Evolutionary conservation across 768 basidiomycete genomes (phyloP).

Genomic region (Porpolomopsis calyptriformis): DNA sequence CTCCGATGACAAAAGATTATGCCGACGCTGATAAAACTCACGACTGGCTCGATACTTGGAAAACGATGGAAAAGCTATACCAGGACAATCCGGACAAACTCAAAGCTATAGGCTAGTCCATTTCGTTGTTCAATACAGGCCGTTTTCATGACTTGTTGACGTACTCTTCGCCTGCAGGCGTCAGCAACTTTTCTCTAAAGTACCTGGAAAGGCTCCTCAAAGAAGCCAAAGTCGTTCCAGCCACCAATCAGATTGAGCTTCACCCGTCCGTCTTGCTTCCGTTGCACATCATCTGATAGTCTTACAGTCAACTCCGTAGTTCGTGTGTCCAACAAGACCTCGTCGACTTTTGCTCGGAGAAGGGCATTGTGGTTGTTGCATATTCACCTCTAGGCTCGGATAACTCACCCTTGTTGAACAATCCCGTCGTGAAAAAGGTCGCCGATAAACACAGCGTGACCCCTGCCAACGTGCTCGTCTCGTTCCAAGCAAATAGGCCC

Average conservation of each 20-base stretch:
- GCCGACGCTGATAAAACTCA: constrained; percentile 38
- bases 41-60: constrained; percentile 74
- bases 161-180: too few species aligned
- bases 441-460: constrained; percentile 49
- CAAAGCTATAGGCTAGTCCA: constrained; percentile 54
- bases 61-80: constrained; percentile 59
- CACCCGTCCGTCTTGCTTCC: constrained; percentile 42
- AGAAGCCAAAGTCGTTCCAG: constrained; percentile 50
- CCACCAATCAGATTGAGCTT: constrained; percentile 72
- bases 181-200: constrained; percentile 61
- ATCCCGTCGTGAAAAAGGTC: constrained; percentile 49
- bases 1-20: constrained; percentile 44
- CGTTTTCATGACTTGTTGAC: too few species aligned
- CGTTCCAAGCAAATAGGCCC: constrained; percentile 60
- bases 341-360: constrained; percentile 45
- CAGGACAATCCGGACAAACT: constrained; percentile 59
- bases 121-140: neutral
- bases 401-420: constrained; percentile 52
- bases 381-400: constrained; percentile 75
- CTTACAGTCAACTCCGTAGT: constrained; percentile 15
- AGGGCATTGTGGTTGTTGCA: constrained; percentile 63
- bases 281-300: neutral
- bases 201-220: constrained; percentile 53
- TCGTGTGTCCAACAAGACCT: constrained; percentile 60
- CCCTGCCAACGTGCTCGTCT: constrained; percentile 60